Evolutionary conservation across 2,329 filamentous ascomycete species (phyloP), one percentile per base, ranked within the genome.

Genomic region (Tolypocladium pustulatum): DNA sequence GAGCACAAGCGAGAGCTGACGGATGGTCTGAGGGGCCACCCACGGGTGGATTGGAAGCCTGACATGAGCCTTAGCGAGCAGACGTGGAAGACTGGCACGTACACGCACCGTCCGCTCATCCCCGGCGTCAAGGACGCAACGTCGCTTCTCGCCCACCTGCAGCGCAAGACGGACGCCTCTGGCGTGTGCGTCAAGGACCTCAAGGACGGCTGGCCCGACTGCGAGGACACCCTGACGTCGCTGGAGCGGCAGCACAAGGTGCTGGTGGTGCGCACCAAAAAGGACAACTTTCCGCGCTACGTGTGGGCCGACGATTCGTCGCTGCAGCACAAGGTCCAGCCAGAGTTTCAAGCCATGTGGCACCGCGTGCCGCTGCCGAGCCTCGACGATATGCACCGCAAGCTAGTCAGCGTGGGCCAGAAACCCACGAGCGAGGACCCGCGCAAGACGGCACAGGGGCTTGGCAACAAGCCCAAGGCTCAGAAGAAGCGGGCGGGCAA

Each of bases 181-280:
- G 91, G 90, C 15, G 83, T 97, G 58, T 81, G 81, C 41, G 90
- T 97, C 62, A 91, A 91, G 71, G 91, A 97, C 67, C 82, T 99
- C 61, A 96, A 96, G 74, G 94, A 99, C 71, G 94, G 94, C 62
- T 99, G 94, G 94, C 86, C 88, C 30, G 87, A 88, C 66, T 95
- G 91, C 68, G 86, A 92, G 61, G 83, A 87, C 25, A 83, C 88
- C 12, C 88, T 99, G 70, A 83, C 88, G 62, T 79, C 83, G 65
- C 81, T 99, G 56, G 93, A 97, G 76, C 75, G 75, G 46, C 83
- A 89, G 70, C 87, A 92, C 68, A 87, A 88, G 72, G 80, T 97
- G 53, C 80, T 97, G 40, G 90, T 97, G 7, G 89, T 90, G 27
- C 85, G 92, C 61, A 92, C 92, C 58, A 95, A 94, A 75, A 97